Conservation (phyloP, 2,329 filamentous ascomycete species). For the Penicillium italicum region DNA sequence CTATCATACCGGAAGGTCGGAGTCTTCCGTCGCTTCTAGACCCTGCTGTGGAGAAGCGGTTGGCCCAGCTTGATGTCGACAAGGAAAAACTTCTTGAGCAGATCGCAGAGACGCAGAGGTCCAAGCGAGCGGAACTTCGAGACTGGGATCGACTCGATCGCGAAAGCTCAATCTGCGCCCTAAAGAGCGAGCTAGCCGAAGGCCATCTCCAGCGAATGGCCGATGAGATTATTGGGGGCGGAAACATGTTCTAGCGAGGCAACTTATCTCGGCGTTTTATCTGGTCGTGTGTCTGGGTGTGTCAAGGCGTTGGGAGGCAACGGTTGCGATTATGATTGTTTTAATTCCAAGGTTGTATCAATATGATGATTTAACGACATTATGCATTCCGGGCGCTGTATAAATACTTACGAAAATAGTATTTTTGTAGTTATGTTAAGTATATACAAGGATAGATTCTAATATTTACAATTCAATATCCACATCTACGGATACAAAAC, state of each 20-base stretch:
- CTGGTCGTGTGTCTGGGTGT: not conserved
- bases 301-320: not conserved
- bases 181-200: conserved; percentile 50
- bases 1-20: conserved; percentile 44
- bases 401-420: not conserved
- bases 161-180: conserved; percentile 45
- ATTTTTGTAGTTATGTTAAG: too few species aligned
- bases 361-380: not conserved
- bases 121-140: conserved; percentile 41
- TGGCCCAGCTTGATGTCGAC: conserved; percentile 45
- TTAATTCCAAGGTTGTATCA: not conserved
- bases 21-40: conserved; percentile 39
- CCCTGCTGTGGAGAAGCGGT: conserved; percentile 41
- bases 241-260: conserved; percentile 34
- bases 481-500: too few species aligned
- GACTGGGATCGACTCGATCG: conserved; percentile 49
- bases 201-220: conserved; percentile 46
- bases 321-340: not conserved
- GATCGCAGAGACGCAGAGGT: conserved; percentile 43
- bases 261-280: not conserved
- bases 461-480: not conserved
- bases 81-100: conserved; percentile 45
- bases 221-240: conserved; percentile 43
- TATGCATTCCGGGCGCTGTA: not conserved
- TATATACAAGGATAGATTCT: not conserved